These are phyloP conservation scores for Fennellomyces sp. DNA, from an alignment of 371 early-diverging fungal species.

Conservation along the genomic window DNA sequence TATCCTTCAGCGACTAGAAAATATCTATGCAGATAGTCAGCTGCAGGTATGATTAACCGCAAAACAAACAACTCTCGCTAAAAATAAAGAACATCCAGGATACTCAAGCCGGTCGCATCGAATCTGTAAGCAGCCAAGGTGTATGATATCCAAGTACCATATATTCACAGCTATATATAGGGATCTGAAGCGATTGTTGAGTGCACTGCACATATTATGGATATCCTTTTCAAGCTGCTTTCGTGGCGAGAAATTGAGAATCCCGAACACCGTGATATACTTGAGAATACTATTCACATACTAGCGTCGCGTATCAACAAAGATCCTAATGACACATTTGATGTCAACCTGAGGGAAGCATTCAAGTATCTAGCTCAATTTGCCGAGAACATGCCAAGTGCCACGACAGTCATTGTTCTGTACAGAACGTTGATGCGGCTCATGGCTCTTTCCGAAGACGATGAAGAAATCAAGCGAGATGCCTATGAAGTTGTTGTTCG, in stretches of 20 bases:
- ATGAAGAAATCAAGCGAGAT: conserved; percentile 10
- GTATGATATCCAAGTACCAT: background rate
- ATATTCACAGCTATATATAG: conserved; percentile 11
- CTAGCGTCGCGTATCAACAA: conserved; percentile 21
- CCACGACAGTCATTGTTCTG: conserved; percentile 28
- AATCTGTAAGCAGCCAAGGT: conserved; percentile 10
- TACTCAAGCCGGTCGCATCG: conserved; percentile 32
- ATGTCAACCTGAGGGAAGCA: conserved; percentile 24
- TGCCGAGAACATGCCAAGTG: conserved; percentile 33
- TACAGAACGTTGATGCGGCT: conserved; percentile 33
- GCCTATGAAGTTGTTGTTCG: conserved; percentile 23
- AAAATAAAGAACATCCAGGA: no score
- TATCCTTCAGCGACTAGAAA: conserved; percentile 37
- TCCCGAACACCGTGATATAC: conserved; percentile 43
- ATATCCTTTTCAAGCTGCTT: conserved; percentile 47
- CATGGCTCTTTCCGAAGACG: conserved; percentile 19
- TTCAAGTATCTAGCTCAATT: conserved; percentile 39
- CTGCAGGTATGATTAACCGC: no score
- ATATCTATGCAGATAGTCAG: conserved; percentile 28
- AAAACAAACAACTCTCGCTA: no score
- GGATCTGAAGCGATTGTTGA: conserved; percentile 26
- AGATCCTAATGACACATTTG: conserved; percentile 13
- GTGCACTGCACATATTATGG: conserved; percentile 46
- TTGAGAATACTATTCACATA: conserved; percentile 15
- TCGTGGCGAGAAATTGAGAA: conserved; percentile 61